Evolutionary conservation across 306 rosid genomes (phyloP).

Genomic region (Dryas alaskensis): DNA sequence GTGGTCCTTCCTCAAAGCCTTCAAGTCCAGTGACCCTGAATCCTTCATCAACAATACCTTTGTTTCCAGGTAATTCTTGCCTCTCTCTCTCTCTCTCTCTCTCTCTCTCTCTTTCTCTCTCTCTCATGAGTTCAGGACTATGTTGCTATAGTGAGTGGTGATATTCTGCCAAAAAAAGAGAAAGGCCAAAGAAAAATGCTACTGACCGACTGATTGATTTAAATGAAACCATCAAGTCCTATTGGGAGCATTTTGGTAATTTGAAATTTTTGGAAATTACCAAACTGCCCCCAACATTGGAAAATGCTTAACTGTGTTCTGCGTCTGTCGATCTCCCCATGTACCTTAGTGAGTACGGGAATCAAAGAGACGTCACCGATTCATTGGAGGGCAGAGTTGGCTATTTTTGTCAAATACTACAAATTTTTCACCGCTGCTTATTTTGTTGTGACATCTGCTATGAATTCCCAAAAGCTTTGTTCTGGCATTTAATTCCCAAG

Average conservation of each 20-base stretch:
- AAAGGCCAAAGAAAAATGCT: too few species aligned
- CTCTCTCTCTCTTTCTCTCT: slow-evolving; percentile 16
- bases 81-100: not conserved
- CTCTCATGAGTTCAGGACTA: not conserved
- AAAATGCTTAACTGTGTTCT: not conserved
- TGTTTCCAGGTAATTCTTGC: slow-evolving; percentile 49
- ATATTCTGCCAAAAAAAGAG: too few species aligned
- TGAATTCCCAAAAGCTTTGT: not conserved
- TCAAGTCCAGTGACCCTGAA: slow-evolving; percentile 78
- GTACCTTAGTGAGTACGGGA: slow-evolving; percentile 18
- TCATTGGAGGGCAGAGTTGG: not conserved
- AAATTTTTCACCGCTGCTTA: not conserved
- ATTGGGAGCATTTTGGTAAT: not conserved
- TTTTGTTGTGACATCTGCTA: not conserved
- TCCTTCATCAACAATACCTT: slow-evolving; percentile 63
- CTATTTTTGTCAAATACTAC: slow-evolving; percentile 11
- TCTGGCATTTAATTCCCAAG: not conserved
- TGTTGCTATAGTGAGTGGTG: too few species aligned
- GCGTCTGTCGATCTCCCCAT: not conserved
- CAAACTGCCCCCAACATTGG: not conserved
- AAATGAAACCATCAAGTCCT: too few species aligned
- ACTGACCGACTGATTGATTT: too few species aligned
- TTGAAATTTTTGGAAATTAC: not conserved
- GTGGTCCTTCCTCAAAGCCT: slow-evolving; percentile 91
- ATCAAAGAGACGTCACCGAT: not conserved